phyloP scores from a whole-genome alignment of 2,329 filamentous ascomycete species.

The Fusarium chuoi region DNA sequence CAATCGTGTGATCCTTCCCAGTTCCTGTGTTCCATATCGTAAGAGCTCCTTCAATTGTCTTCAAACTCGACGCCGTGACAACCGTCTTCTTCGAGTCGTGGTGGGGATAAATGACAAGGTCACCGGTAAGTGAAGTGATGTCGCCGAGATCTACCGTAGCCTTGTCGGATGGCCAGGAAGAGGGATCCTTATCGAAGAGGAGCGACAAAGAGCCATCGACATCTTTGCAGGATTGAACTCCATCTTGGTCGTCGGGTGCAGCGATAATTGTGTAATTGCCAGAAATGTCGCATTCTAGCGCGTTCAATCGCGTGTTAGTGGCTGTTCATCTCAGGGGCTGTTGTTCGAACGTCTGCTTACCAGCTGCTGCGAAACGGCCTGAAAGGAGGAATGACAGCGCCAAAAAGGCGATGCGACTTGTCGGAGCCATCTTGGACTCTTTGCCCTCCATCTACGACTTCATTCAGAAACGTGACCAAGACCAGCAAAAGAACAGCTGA shows the following conservation, averaged over 20 bases:
- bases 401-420: conserved; percentile 39
- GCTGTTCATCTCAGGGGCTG: neutral
- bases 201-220: conserved; percentile 45
- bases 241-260: conserved; percentile 29
- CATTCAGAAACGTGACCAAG: conserved; percentile 12
- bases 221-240: conserved; percentile 39
- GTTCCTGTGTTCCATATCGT: conserved; percentile 41
- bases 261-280: conserved; percentile 44
- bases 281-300: conserved; percentile 40
- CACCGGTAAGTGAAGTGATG: conserved; percentile 34
- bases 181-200: conserved; percentile 39
- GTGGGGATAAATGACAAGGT: conserved; percentile 43
- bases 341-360: conserved; percentile 14
- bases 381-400: conserved; percentile 40
- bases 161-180: conserved; percentile 38
- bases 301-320: conserved; percentile 7
- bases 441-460: conserved; percentile 34
- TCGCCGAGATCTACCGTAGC: conserved; percentile 42
- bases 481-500: conserved; percentile 1
- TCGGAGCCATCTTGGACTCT: conserved; percentile 38
- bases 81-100: conserved; percentile 38
- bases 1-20: conserved; percentile 17
- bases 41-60: conserved; percentile 35
- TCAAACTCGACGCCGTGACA: conserved; percentile 34
- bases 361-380: conserved; percentile 35